Conservation (phyloP, 129 eudicot genomes). For the Solidago caesia region DNA sequence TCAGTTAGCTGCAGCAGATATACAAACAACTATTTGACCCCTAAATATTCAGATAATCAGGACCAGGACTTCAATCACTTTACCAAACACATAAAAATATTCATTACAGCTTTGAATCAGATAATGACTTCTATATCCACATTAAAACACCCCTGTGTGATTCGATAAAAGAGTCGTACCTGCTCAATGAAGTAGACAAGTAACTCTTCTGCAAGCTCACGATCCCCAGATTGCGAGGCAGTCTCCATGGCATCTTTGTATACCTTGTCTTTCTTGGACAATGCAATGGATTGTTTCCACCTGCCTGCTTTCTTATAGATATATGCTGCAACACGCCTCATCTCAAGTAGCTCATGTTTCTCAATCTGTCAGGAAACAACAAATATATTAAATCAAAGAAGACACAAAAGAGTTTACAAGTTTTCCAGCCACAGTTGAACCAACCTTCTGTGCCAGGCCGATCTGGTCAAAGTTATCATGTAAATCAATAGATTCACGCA, state of each 20-base stretch:
- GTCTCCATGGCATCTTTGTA: conserved; percentile 99
- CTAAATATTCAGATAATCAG: neutral
- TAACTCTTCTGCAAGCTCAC: conserved; percentile 94
- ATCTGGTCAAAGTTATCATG: conserved; percentile 98
- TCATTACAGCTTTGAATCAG: neutral
- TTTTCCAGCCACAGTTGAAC: neutral
- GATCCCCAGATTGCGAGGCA: conserved; percentile 95
- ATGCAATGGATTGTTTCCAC: conserved; percentile 95
- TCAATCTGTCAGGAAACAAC: conserved; percentile 62
- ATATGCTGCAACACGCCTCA: conserved; percentile 98
- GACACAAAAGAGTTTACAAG: no score
- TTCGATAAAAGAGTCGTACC: conserved; percentile 33
- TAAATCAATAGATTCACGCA: conserved; percentile 90
- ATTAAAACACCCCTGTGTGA: neutral
- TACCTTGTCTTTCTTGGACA: conserved; percentile 91
- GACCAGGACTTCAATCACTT: neutral
- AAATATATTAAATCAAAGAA: neutral
- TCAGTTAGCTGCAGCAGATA: no score
- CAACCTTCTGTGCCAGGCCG: conserved; percentile 97
- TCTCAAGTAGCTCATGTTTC: conserved; percentile 97
- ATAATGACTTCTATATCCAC: neutral
- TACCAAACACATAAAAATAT: neutral
- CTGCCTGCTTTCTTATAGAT: conserved; percentile 97
- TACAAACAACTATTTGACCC: neutral
- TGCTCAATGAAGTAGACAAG: conserved; percentile 90